Percentiles rank a stretch among this genome's conserved stretches.
phyloP scores from a whole-genome alignment of 2,329 filamentous ascomycete genomes.

The Didymosphaeria variabile region DNA sequence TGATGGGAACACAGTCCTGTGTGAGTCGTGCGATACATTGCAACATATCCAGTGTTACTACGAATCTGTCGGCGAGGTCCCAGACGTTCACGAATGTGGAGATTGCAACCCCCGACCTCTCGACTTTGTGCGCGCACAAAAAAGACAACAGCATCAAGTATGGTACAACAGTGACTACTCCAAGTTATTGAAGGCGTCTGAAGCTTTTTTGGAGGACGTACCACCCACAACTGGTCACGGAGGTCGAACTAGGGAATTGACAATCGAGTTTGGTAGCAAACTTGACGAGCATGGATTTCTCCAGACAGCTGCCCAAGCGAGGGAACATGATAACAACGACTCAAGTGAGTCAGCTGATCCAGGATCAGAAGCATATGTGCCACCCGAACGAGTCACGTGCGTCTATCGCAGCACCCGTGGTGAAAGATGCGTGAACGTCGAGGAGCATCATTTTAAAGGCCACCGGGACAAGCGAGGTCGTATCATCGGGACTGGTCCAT shows the following conservation, averaged over 20 bases:
- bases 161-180: too few relatives aligned
- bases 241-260: too few relatives aligned
- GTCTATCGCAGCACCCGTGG: not conserved
- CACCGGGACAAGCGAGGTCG: not conserved
- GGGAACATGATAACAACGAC: too few relatives aligned
- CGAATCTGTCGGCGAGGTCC: slow-evolving; percentile 74
- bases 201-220: too few relatives aligned
- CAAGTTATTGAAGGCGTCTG: too few relatives aligned
- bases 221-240: too few relatives aligned
- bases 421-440: not conserved
- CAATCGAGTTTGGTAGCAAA: too few relatives aligned
- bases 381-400: too few relatives aligned
- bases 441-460: not conserved
- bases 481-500: not conserved
- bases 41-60: slow-evolving; percentile 99
- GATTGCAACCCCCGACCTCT: slow-evolving; percentile 84
- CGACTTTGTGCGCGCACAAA: slow-evolving; percentile 77
- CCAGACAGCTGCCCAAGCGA: too few relatives aligned
- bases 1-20: slow-evolving; percentile 97
- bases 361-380: too few relatives aligned
- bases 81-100: slow-evolving; percentile 81
- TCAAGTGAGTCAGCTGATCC: too few relatives aligned
- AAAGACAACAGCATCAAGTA: slow-evolving; percentile 66
- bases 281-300: too few relatives aligned
- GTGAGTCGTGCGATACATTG: slow-evolving; percentile 95